phyloP scores from a whole-genome alignment of 2,329 filamentous ascomycete species.

The Teratosphaeria epicoccoides region DNA sequence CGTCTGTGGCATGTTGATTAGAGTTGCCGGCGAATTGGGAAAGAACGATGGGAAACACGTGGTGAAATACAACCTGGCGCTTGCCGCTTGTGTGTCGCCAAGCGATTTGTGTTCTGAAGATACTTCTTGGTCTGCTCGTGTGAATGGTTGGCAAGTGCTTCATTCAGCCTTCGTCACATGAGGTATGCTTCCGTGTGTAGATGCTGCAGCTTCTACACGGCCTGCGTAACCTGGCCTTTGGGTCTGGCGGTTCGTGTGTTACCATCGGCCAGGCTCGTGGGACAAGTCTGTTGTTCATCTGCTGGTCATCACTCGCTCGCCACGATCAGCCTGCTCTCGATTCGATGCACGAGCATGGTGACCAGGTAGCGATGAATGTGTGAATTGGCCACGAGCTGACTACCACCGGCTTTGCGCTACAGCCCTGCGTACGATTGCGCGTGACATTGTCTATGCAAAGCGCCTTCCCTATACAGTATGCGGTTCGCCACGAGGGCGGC shows the following conservation, averaged over 20 bases:
- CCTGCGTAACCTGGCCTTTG: neutral
- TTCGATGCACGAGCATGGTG: no score
- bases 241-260: neutral
- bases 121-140: neutral
- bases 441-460: neutral
- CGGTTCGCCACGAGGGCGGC: neutral
- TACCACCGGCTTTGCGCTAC: no score
- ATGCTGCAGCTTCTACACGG: neutral
- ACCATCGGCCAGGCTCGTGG: neutral
- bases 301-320: neutral
- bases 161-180: no score
- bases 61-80: neutral
- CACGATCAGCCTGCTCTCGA: neutral
- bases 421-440: no score
- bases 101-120: no score
- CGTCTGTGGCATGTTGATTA: neutral
- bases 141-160: neutral
- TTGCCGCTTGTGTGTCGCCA: neutral
- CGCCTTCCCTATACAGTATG: neutral
- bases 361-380: no score
- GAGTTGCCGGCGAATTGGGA: neutral
- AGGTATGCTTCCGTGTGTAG: neutral
- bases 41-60: neutral
- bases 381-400: no score
- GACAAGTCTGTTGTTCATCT: neutral